Base-by-base conservation (phyloP, 176 grass and related monocot genomes). In the Musa itinerans region DNA sequence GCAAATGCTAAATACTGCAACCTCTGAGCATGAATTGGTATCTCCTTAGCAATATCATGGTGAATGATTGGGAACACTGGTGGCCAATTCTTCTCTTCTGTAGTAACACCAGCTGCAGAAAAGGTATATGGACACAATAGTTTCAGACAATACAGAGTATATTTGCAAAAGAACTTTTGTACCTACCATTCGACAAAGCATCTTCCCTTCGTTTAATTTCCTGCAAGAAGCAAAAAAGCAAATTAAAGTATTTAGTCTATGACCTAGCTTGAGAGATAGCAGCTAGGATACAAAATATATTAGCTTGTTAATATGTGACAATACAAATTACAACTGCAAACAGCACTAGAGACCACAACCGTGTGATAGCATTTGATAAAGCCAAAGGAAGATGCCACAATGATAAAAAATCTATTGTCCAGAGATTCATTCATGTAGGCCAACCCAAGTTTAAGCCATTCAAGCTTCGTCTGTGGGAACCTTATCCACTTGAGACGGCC, bases 1-100 rank as follows among this genome's bases (percentile, higher is more conserved):
- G 92, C 92, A 27, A 96, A 96, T 8, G 89, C 92, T 26, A 96
- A 84, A 73, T 96, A 96, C 76, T 96, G 92, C 71, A 96, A 75
- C 79, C 81, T 89, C 79, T 92, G 92, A 59, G 84, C 92, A 54
- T 96, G 87, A 20, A 84, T 62, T 21, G 92, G 92, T 89, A 96
- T 96, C 80, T 96, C 92, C 10, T 96, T 92, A 17, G 89, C 83
- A 53, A 96, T 96, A 74, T 96, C 92, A 23, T 96, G 92, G 78
- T 96, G 92, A 56, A 96, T 96, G 70, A 96, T 89, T 2, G 86
- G 89, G 78, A 96, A 96, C 71, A 96, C 81, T 1, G 92, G 89
- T 1, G 92, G 92, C 89, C 89, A 96, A 55, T 96, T 96, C 79
- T 96, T 96, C 27, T 89, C 92, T 27, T 92, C 92, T 71, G 80